Evolutionary conservation across 306 rosid species (phyloP), one percentile per base, ranked within the genome.

Genomic region (Cicer arietinum): DNA sequence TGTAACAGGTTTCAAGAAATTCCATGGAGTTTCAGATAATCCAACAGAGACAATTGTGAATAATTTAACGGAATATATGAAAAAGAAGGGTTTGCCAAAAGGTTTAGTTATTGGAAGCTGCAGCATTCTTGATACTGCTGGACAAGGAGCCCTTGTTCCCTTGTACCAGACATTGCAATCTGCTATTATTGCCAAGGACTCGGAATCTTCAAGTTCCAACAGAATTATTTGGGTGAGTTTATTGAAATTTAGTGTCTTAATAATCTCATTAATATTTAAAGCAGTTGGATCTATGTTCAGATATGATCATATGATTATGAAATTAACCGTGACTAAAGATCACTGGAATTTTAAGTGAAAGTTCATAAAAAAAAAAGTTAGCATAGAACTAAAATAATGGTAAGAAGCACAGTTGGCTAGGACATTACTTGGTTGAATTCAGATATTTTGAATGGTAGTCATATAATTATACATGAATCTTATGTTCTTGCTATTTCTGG

Each of bases 11-110:
- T 94, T 94, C 80, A 91, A 90, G 92, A 94, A 90, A 86, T 94
- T 94, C 85, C 97, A 94, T 56, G 97, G 98, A 74, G 97, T 94
- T 87, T 89, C 95, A 0, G 96, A 90, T 79, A 94, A 94, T 82
- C 98, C 98, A 3, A 94, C 98, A 0, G 97, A 94, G 84, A 82
- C 87, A 2, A 83, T 91, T 62, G 96, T 87, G 63, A 78, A 60
- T 79, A 88, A 89, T 41, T 88, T 94, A 71, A 57, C 42, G 20
- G 88, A 91, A 74, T 91, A 89, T 79, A n/a, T 90, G 89, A 86
- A 73, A 75, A 90, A 90, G 77, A 82, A 83, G 76, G 96, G 98
- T 39, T 84, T 87, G 20, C 97, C 97, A 10, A 89, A 90, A 81
- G 93, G 96, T 76, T 73, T 90, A 80, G 81, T 67, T 73, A 81